Conservation (phyloP, 768 basidiomycete genomes). For the Kwoniella mangroviensis region DNA sequence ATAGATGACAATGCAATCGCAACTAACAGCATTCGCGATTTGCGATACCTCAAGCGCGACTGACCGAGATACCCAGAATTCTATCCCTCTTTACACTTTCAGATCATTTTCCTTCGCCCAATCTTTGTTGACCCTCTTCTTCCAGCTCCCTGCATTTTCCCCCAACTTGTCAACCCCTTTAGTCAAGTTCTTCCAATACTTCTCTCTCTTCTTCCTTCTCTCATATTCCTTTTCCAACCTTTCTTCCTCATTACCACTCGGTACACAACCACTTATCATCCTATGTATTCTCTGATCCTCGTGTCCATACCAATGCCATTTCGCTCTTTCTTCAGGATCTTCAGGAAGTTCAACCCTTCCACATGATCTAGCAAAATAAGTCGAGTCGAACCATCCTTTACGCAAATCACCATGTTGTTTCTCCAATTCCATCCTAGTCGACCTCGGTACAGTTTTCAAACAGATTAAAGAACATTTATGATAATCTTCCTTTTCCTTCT, state of each 20-base stretch:
- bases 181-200: conserved; percentile 1
- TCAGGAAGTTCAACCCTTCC: conserved; percentile 22
- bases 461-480: conserved; percentile 14
- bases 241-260: not conserved
- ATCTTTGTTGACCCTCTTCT: conserved; percentile 8
- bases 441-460: conserved; percentile 14
- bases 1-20: no score
- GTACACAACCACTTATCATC: not conserved
- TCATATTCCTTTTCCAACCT: conserved; percentile 3
- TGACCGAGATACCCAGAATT: not conserved
- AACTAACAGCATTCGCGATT: not conserved
- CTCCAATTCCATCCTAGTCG: conserved; percentile 18
- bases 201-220: conserved; percentile 1
- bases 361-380: conserved; percentile 17
- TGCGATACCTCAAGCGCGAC: not conserved
- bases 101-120: conserved; percentile 7
- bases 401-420: conserved; percentile 27
- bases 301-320: conserved; percentile 28
- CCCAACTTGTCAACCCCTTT: conserved; percentile 1
- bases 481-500: conserved; percentile 2
- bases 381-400: conserved; percentile 22
- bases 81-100: not conserved
- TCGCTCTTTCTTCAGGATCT: conserved; percentile 15
- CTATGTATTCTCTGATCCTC: conserved; percentile 5
- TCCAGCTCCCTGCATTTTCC: conserved; percentile 10